Evolutionary conservation across 2,329 filamentous ascomycete genomes (phyloP).

Genomic region (Xenosphaeropsis pyriputrescens): DNA sequence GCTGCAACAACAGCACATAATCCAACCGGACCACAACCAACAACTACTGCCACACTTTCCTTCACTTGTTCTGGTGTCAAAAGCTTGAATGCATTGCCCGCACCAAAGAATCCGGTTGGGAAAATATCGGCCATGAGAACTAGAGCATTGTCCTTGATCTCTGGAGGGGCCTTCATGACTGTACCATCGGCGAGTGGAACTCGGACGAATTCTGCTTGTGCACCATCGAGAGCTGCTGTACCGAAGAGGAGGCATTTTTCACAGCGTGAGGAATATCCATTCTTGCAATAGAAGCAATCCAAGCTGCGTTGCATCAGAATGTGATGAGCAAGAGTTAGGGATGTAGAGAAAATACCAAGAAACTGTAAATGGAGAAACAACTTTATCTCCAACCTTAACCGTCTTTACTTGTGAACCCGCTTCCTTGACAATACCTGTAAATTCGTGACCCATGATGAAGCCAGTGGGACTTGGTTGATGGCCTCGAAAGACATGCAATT

Average conservation of each 20-base stretch:
- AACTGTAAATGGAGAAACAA: slow-evolving; percentile 73
- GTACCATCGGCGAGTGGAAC: slow-evolving; percentile 72
- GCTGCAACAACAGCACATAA: slow-evolving; percentile 72
- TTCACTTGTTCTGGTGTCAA: slow-evolving; percentile 32
- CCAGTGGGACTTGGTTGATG: slow-evolving; percentile 54
- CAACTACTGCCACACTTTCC: slow-evolving; percentile 59
- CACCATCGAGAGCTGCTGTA: slow-evolving; percentile 53
- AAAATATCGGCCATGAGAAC: slow-evolving; percentile 92
- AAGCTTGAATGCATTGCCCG: slow-evolving; percentile 58
- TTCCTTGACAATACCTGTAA: slow-evolving; percentile 61
- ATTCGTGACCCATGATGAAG: slow-evolving; percentile 71
- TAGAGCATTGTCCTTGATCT: slow-evolving; percentile 58
- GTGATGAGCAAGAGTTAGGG: neutral
- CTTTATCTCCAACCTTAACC: slow-evolving; percentile 58
- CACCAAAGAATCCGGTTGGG: slow-evolving; percentile 75
- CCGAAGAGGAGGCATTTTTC: slow-evolving; percentile 58
- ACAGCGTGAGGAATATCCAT: slow-evolving; percentile 66
- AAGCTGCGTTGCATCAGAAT: slow-evolving; percentile 24
- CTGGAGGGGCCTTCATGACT: slow-evolving; percentile 56
- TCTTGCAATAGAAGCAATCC: slow-evolving; percentile 74
- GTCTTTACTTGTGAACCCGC: slow-evolving; percentile 52
- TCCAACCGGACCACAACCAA: slow-evolving; percentile 78
- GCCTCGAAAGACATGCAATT: slow-evolving; percentile 77
- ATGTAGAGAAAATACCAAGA: slow-evolving; percentile 44
- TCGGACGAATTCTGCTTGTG: slow-evolving; percentile 70